Conservation (phyloP, 1,139 yeast genomes). For the Pichia sp. region DNA sequence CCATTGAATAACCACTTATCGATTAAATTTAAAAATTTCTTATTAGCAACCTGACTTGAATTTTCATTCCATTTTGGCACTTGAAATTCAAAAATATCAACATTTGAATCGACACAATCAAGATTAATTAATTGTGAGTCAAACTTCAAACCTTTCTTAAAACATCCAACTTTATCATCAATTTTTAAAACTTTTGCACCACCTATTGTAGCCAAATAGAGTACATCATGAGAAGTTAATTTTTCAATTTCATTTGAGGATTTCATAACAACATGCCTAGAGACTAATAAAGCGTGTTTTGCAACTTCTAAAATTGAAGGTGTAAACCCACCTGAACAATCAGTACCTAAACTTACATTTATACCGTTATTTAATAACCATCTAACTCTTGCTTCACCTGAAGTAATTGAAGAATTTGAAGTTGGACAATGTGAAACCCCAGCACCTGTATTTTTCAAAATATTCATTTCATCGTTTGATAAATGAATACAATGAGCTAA, state of each 20-base stretch:
- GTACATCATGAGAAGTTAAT: conserved; percentile 61
- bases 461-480: conserved; percentile 51
- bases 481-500: conserved; percentile 89
- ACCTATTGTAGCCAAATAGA: conserved; percentile 80
- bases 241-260: conserved; percentile 39
- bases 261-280: conserved; percentile 76
- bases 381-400: conserved; percentile 85
- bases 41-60: conserved; percentile 11
- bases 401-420: conserved; percentile 79
- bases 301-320: conserved; percentile 72
- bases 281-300: conserved; percentile 72
- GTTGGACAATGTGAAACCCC: conserved; percentile 94
- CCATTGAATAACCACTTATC: conserved; percentile 95
- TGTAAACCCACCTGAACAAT: conserved; percentile 87
- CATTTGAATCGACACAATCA: conserved; percentile 41
- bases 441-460: conserved; percentile 47
- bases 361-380: conserved; percentile 60
- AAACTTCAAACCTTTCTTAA: conserved; percentile 69
- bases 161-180: conserved; percentile 56
- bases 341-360: conserved; percentile 85
- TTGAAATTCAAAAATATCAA: conserved; percentile 77
- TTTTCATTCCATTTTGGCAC: conserved; percentile 26
- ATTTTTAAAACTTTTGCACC: conserved; percentile 78
- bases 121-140: conserved; percentile 79
- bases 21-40: conserved; percentile 45